Evolutionary conservation across 306 rosid species (phyloP).

Genomic region (Vigna nakashimae): DNA sequence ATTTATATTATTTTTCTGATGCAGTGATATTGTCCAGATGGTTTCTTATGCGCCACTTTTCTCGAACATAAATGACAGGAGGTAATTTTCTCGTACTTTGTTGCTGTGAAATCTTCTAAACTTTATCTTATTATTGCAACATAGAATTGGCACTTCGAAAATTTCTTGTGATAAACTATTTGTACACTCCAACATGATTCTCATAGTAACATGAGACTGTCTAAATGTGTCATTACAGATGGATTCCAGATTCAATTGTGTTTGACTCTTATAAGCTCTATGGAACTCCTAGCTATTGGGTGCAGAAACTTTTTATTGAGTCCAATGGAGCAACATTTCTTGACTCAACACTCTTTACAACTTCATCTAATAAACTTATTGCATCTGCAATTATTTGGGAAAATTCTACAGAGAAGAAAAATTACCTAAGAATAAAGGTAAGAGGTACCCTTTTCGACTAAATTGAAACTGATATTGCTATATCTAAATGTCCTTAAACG

Average conservation of each 20-base stretch:
- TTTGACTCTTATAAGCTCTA: not conserved
- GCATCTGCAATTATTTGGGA: slow-evolving; percentile 15
- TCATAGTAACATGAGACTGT: not conserved
- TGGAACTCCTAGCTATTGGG: slow-evolving; percentile 22
- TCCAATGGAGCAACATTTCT: slow-evolving; percentile 7
- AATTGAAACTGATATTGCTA: not conserved
- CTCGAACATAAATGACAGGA: slow-evolving; percentile 18
- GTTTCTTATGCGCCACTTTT: slow-evolving; percentile 30
- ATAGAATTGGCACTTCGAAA: slow-evolving; percentile 14
- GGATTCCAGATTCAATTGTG: slow-evolving; percentile 20
- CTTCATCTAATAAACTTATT: slow-evolving; percentile 11
- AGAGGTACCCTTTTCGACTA: not conserved
- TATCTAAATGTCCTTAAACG: not conserved
- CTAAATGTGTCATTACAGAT: not conserved
- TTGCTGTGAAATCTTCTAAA: not conserved
- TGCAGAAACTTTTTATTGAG: slow-evolving; percentile 18
- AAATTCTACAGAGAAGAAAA: not conserved
- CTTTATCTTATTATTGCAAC: not conserved
- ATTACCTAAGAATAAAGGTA: slow-evolving; percentile 8
- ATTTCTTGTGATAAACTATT: not conserved
- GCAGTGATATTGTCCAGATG: slow-evolving; percentile 25
- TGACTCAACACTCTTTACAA: not conserved
- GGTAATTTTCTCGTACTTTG: not conserved
- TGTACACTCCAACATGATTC: not conserved
- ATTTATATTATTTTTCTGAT: not conserved